Percentiles rank a stretch among this genome's conserved stretches.
phyloP scores from a whole-genome alignment of 2,329 filamentous ascomycete species.

The Rasamsonia emersonii region DNA sequence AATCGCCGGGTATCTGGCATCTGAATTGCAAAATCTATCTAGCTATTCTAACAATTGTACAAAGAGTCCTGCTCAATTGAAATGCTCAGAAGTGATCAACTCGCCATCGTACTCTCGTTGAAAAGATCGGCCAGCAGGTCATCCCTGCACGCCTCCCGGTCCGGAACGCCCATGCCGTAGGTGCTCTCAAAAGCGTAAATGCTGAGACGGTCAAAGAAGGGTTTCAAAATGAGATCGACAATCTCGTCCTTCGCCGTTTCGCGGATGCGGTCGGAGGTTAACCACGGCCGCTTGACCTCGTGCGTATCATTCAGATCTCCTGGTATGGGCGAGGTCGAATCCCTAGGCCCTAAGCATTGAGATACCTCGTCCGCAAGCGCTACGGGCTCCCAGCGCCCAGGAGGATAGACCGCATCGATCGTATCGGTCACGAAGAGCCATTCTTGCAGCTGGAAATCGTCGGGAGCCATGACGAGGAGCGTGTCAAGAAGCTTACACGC shows the following conservation, averaged over 20 bases:
- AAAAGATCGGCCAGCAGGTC: slow-evolving; percentile 67
- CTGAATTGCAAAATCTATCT: too few species aligned
- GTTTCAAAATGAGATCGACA: slow-evolving; percentile 67
- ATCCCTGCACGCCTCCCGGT: slow-evolving; percentile 55
- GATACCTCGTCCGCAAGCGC: slow-evolving; percentile 79
- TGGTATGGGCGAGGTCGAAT: slow-evolving; percentile 16
- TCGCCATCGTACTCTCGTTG: slow-evolving; percentile 58
- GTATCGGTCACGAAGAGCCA: slow-evolving; percentile 98
- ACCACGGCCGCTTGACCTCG: slow-evolving; percentile 30
- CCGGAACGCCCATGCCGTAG: slow-evolving; percentile 70
- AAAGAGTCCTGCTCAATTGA: slow-evolving; percentile 4
- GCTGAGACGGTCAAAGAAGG: slow-evolving; percentile 85
- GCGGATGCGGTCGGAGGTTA: slow-evolving; percentile 41
- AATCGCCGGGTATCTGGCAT: too few species aligned
- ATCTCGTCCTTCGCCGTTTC: slow-evolving; percentile 52
- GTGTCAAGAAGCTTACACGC: slow-evolving; percentile 90
- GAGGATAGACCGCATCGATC: slow-evolving; percentile 86
- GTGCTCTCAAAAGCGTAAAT: slow-evolving; percentile 90
- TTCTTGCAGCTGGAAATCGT: slow-evolving; percentile 96
- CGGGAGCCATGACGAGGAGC: slow-evolving; percentile 75
- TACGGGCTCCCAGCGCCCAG: slow-evolving; percentile 57
- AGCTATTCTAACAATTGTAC: too few species aligned
- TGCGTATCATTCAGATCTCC: slow-evolving; percentile 21
- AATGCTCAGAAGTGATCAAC: slow-evolving; percentile 14
- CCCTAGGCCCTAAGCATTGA: slow-evolving; percentile 56